Percentiles rank a stretch among this genome's conserved stretches.
Conservation (phyloP, 208 protist genomes). For the Leishmania arabica region DNA sequence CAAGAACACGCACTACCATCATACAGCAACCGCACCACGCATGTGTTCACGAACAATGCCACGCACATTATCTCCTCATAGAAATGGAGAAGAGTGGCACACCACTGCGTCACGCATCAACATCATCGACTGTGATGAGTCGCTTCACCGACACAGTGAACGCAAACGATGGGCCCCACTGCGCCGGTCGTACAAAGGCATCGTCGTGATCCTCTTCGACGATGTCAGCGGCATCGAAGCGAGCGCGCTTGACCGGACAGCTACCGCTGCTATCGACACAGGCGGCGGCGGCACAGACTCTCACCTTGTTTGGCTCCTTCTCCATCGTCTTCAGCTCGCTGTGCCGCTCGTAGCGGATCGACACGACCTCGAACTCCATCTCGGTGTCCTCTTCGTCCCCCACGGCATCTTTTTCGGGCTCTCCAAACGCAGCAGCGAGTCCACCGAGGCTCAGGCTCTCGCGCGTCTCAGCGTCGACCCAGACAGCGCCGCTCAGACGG, state of each 20-base stretch:
- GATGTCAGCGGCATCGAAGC: not conserved
- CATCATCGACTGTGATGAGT: not conserved
- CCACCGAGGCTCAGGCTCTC: constrained; percentile 30
- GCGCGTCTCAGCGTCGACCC: constrained; percentile 47
- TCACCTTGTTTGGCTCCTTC: not conserved
- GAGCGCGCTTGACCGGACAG: not conserved
- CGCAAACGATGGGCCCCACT: not conserved
- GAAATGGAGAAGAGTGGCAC: not conserved
- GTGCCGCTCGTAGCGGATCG: constrained; percentile 18
- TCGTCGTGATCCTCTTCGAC: not conserved
- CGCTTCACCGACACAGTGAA: not conserved
- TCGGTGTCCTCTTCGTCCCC: constrained; percentile 36
- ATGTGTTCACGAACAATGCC: not conserved
- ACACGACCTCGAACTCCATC: constrained; percentile 40
- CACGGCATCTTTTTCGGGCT: not conserved
- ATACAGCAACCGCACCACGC: not conserved
- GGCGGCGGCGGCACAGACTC: not conserved
- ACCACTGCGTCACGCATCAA: not conserved
- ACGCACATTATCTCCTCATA: not conserved
- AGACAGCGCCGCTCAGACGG: constrained; percentile 57
- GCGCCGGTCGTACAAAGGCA: not conserved
- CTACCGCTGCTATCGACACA: not conserved
- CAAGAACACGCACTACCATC: not conserved
- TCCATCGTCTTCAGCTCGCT: not conserved
- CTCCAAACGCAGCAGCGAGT: constrained; percentile 15